phyloP scores from a whole-genome alignment of 768 basidiomycete genomes.

The Mycena indigotica region DNA sequence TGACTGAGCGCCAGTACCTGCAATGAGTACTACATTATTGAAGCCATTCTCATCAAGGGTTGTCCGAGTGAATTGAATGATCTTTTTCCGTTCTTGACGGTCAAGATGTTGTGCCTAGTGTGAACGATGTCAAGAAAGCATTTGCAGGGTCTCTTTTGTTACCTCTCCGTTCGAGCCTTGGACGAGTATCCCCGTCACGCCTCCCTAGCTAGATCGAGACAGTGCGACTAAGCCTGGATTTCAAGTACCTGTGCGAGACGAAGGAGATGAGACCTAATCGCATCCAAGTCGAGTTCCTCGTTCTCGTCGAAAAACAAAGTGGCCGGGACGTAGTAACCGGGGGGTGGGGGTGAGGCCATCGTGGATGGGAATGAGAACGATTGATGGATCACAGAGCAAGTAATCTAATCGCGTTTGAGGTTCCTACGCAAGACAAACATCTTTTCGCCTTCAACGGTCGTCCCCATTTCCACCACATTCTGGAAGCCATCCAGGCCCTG shows the following conservation, averaged over 20 bases:
- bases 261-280: constrained; percentile 71
- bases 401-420: constrained; percentile 74
- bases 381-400: background rate
- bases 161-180: constrained; percentile 43
- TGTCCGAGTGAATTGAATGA: constrained; percentile 64
- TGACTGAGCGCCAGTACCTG: constrained; percentile 83
- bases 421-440: constrained; percentile 76
- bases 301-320: constrained; percentile 72
- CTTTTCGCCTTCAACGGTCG: constrained; percentile 66
- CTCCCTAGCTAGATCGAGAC: constrained; percentile 50
- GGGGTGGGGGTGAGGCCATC: constrained; percentile 41
- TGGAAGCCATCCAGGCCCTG: constrained; percentile 58
- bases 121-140: too few species aligned
- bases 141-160: too few species aligned
- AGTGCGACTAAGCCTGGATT: constrained; percentile 13
- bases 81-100: constrained; percentile 65
- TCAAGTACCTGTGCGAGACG: constrained; percentile 65
- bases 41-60: constrained; percentile 77
- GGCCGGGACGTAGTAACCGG: constrained; percentile 78
- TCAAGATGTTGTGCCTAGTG: constrained; percentile 79
- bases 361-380: background rate
- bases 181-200: constrained; percentile 70
- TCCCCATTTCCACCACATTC: constrained; percentile 65
- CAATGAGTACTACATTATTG: constrained; percentile 67
- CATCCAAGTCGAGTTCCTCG: constrained; percentile 68